Evolutionary conservation across 345 rosid species (phyloP).

Genomic region (Eucalyptus erythrocorys): DNA sequence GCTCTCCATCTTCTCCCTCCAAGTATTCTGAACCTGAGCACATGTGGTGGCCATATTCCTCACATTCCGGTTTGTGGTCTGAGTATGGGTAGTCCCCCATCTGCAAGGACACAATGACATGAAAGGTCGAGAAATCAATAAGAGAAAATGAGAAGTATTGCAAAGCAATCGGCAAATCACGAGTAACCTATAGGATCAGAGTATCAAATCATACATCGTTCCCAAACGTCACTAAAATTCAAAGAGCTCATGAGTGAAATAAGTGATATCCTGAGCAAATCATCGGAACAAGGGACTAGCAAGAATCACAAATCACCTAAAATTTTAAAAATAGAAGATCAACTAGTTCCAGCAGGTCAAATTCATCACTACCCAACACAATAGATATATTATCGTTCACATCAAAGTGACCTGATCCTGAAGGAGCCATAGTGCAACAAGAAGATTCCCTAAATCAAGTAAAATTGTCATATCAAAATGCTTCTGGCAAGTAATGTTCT

Average conservation of each 20-base stretch:
- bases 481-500: not conserved
- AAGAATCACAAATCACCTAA: not conserved
- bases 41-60: not conserved
- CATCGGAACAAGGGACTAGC: not conserved
- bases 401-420: not conserved
- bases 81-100: slow-evolving; percentile 14
- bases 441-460: not conserved
- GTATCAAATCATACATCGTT: not conserved
- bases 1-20: slow-evolving; percentile 71
- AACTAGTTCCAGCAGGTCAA: not conserved
- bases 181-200: not conserved
- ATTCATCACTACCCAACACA: not conserved
- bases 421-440: not conserved
- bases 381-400: not conserved
- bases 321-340: not conserved
- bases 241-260: not conserved
- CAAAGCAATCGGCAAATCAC: not conserved
- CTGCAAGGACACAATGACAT: slow-evolving; percentile 6
- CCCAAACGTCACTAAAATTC: not conserved
- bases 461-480: not conserved
- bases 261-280: not conserved
- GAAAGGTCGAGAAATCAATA: not conserved
- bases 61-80: slow-evolving; percentile 26
- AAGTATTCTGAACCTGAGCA: slow-evolving; percentile 22
- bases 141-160: not conserved